phyloP scores from a whole-genome alignment of 1,284 basidiomycete genomes.

The Tilletia walkeri region DNA sequence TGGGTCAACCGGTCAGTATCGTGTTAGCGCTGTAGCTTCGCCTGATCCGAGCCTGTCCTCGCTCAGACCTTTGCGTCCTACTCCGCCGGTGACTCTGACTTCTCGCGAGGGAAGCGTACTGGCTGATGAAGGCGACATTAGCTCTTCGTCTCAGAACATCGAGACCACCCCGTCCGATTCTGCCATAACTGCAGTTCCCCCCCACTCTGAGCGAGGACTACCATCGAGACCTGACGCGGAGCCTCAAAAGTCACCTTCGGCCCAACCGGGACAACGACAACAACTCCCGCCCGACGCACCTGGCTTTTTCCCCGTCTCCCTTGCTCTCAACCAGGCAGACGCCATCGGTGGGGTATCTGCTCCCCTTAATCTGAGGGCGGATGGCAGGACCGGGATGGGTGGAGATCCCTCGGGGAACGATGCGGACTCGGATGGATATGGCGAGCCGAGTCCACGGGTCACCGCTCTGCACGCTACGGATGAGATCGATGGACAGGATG shows the following conservation, averaged over 20 bases:
- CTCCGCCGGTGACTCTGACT: background rate
- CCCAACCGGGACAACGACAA: background rate
- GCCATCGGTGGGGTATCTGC: background rate
- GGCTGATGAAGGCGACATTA: background rate
- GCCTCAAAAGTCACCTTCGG: background rate
- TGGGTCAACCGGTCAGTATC: background rate
- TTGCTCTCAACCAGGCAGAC: background rate
- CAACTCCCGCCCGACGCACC: background rate
- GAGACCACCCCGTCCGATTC: background rate
- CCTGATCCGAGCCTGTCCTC: slow-evolving; percentile 7
- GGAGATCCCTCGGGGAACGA: slow-evolving; percentile 14
- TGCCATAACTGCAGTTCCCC: background rate
- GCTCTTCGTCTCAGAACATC: background rate
- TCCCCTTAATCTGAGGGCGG: background rate
- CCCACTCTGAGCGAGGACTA: background rate
- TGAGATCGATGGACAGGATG: slow-evolving; percentile 1
- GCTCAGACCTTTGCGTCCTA: background rate
- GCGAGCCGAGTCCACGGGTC: slow-evolving; percentile 24
- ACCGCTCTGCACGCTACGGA: background rate
- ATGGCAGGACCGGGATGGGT: background rate
- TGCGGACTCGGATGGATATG: slow-evolving; percentile 42
- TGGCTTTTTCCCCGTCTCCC: slow-evolving; percentile 8
- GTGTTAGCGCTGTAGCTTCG: background rate
- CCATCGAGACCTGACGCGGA: background rate
- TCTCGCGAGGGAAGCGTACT: background rate